Conservation (phyloP, 2,329 filamentous ascomycete genomes). For the Fusarium sp. region DNA sequence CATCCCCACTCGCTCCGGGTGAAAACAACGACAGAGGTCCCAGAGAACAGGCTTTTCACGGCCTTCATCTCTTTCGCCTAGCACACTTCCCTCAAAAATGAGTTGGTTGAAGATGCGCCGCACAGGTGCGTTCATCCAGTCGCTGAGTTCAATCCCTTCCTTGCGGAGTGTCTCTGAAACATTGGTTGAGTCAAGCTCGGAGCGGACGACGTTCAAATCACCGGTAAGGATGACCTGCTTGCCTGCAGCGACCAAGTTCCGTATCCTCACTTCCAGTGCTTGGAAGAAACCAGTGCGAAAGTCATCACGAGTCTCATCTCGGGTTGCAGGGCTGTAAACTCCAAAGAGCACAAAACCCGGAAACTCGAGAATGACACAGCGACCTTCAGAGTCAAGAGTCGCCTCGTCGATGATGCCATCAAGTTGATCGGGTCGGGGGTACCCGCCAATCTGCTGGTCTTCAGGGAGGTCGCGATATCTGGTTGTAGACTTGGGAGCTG, state of each 20-base stretch:
- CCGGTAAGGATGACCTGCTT: conserved; percentile 88
- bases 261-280: conserved; percentile 82
- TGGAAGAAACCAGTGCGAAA: conserved; percentile 84
- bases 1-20: conserved; percentile 85
- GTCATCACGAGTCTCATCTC: conserved; percentile 82
- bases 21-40: conserved; percentile 85
- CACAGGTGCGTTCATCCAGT: conserved; percentile 77
- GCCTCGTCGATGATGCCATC: conserved; percentile 70
- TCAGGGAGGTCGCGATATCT: conserved; percentile 79
- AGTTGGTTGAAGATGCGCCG: conserved; percentile 86
- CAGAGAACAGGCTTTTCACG: conserved; percentile 77
- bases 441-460: conserved; percentile 85
- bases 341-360: conserved; percentile 93
- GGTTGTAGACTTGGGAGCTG: conserved; percentile 73
- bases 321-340: conserved; percentile 89
- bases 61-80: conserved; percentile 72
- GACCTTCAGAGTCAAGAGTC: conserved; percentile 86
- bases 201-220: conserved; percentile 82
- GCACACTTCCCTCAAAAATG: conserved; percentile 75
- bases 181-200: conserved; percentile 79
- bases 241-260: conserved; percentile 81
- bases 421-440: conserved; percentile 77
- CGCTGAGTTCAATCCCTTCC: conserved; percentile 71
- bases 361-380: conserved; percentile 91
- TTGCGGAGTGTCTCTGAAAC: conserved; percentile 77